A percentile compares a stretch with the other conserved stretches of the same genome.
These are phyloP conservation scores for Corymbia calophylla DNA, from an alignment of 441 rosid genomes.

Conservation along the genomic window DNA sequence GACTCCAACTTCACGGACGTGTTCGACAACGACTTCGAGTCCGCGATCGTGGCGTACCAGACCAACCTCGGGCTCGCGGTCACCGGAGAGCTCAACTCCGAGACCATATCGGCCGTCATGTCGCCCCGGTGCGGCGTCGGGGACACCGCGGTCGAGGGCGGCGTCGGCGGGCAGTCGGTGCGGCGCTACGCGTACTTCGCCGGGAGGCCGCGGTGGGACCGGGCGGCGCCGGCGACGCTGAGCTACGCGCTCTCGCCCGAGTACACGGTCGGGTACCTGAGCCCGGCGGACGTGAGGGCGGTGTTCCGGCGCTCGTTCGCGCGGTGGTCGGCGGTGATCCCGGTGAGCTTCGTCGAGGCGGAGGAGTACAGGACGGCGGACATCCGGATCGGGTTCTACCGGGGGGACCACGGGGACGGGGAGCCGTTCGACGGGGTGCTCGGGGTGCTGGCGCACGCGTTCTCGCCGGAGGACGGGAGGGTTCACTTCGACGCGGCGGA, in stretches of 20 bases:
- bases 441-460: slow-evolving; percentile 16
- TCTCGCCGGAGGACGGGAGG: slow-evolving; percentile 14
- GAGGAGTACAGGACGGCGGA: background rate
- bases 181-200: slow-evolving; percentile 9
- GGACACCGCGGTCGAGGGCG: background rate
- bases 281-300: background rate
- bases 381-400: slow-evolving; percentile 8
- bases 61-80: background rate
- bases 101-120: slow-evolving; percentile 3
- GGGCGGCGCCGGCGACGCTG: slow-evolving; percentile 1
- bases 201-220: slow-evolving; percentile 10
- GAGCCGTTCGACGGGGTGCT: slow-evolving; percentile 14
- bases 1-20: background rate
- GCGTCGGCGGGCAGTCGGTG: background rate
- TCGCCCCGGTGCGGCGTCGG: slow-evolving; percentile 9
- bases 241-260: slow-evolving; percentile 7
- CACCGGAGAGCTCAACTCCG: slow-evolving; percentile 3
- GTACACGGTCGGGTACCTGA: background rate
- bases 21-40: background rate
- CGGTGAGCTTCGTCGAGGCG: slow-evolving; percentile 9
- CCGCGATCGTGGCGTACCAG: slow-evolving; percentile 1
- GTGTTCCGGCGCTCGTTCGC: slow-evolving; percentile 8
- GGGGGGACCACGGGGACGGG: slow-evolving; percentile 12
- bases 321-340: slow-evolving; percentile 14
- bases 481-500: slow-evolving; percentile 16